phyloP scores from a whole-genome alignment of 306 rosid genomes.

The Acmispon strigosus region DNA sequence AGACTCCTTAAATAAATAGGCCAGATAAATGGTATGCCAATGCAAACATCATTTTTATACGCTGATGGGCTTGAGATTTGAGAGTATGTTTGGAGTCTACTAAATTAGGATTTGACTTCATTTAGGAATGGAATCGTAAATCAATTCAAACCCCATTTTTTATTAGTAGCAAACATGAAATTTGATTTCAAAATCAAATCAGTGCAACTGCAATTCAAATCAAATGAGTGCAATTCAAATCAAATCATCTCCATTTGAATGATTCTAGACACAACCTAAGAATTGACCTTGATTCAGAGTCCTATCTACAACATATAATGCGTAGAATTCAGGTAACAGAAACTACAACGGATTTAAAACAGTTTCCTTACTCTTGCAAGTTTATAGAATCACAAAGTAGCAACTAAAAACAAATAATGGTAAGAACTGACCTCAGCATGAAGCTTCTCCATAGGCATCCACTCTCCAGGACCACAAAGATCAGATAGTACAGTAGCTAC shows the following conservation, averaged over 20 bases:
- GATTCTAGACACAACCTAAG: background rate
- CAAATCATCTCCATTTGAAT: background rate
- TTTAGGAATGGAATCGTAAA: background rate
- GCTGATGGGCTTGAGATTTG: background rate
- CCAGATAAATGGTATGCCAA: background rate
- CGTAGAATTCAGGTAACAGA: background rate
- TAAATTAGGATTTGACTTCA: background rate
- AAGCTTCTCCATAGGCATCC: slow-evolving; percentile 99
- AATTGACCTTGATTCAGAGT: background rate
- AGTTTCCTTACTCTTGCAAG: background rate
- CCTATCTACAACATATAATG: background rate
- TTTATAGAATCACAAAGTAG: background rate
- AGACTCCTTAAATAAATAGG: background rate
- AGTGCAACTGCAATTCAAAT: background rate
- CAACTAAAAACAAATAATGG: background rate
- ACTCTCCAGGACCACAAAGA: slow-evolving; percentile 98
- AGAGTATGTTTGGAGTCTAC: background rate
- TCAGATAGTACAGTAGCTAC: slow-evolving; percentile 97
- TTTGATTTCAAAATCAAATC: background rate
- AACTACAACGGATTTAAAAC: background rate
- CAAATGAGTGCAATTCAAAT: background rate
- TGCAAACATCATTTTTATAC: background rate
- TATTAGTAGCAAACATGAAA: background rate
- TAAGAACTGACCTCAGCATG: slow-evolving; percentile 70
- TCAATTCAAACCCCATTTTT: background rate